Evolutionary conservation across 768 basidiomycete genomes (phyloP), one percentile per base, ranked within the genome.

Genomic region (Mycena indigotica): DNA sequence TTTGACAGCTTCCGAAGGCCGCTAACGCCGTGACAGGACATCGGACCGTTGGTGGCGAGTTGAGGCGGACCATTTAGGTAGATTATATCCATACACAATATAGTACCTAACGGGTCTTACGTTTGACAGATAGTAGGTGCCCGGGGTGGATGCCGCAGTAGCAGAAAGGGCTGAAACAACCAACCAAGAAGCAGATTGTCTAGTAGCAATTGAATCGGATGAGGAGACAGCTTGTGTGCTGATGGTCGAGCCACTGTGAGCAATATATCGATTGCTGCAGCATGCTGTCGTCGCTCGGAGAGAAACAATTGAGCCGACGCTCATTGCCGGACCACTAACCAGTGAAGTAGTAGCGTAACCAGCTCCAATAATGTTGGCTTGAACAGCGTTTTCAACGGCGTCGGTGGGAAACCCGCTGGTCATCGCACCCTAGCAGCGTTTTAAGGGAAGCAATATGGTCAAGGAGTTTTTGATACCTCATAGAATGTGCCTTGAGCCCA

Each of bases 401-500:
- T 52, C 51, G 48, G 48, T 25, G 16, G 48, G 48, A 28, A 26
- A 52, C 23, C 51, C 30, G 16, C 10, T 28, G 29, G 50, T 51
- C 50, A 51, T 51, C 13, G 29, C 50, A 38, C 35, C 35, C n/a
- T 38, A 10, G n/a, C n/a, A 10, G 12, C 35, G 35, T 38, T 38
- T n/a, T n/a, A n/a, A n/a, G n/a, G n/a, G n/a, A n/a, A n/a, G n/a
- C n/a, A n/a, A n/a, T n/a, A n/a, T n/a, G n/a, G n/a, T n/a, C n/a
- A n/a, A n/a, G n/a, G n/a, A n/a, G n/a, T n/a, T n/a, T n/a, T n/a
- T n/a, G 41, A 10, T 8, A 28, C 51, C 24, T 52, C 51, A 24
- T 52, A 52, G 51, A 52, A 52, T 12, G 51, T 52, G 12, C 51
- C 51, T 25, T 52, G 51, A 24, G n/a, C n/a, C n/a, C n/a, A n/a